Evolutionary conservation across 805 yeast genomes (phyloP).

Genomic region (Teunomyces aglyptinius): DNA sequence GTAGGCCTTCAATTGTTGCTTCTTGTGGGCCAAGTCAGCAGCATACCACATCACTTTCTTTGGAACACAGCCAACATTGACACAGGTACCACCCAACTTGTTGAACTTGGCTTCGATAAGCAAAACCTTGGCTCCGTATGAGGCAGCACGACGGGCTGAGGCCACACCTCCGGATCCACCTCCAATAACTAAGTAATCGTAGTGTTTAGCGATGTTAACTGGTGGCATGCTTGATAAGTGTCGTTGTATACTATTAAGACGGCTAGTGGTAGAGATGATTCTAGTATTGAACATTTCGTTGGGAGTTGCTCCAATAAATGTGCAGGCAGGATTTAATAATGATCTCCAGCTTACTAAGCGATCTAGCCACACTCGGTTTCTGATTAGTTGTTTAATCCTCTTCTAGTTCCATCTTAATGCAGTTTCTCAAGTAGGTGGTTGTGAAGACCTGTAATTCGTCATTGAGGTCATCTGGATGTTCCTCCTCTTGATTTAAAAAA

Average conservation of each 20-base stretch:
- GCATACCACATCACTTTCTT: constrained; percentile 99
- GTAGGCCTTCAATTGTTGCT: constrained; percentile 74
- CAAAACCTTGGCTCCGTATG: constrained; percentile 84
- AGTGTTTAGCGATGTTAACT: constrained; percentile 47
- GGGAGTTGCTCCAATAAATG: background rate
- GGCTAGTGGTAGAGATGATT: background rate
- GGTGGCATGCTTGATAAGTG: constrained; percentile 52
- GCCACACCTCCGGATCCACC: constrained; percentile 99
- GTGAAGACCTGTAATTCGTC: constrained; percentile 27
- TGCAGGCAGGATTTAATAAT: background rate
- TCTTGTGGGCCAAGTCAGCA: constrained; percentile 77
- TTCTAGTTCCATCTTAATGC: constrained; percentile 22
- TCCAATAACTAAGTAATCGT: constrained; percentile 92
- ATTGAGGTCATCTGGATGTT: constrained; percentile 11
- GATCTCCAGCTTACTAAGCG: background rate
- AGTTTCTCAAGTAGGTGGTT: constrained; percentile 27
- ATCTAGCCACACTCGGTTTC: background rate
- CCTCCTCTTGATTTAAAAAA: constrained; percentile 4
- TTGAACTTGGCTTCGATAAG: constrained; percentile 70
- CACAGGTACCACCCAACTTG: constrained; percentile 95
- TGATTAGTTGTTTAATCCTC: no score
- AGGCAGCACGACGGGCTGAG: constrained; percentile 95
- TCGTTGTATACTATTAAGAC: constrained; percentile 18
- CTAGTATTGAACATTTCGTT: constrained; percentile 4
- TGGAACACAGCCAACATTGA: constrained; percentile 98